Percentiles rank a stretch among this genome's conserved stretches.
phyloP scores from a whole-genome alignment of 345 rosid genomes.

The Aegle marmelos region DNA sequence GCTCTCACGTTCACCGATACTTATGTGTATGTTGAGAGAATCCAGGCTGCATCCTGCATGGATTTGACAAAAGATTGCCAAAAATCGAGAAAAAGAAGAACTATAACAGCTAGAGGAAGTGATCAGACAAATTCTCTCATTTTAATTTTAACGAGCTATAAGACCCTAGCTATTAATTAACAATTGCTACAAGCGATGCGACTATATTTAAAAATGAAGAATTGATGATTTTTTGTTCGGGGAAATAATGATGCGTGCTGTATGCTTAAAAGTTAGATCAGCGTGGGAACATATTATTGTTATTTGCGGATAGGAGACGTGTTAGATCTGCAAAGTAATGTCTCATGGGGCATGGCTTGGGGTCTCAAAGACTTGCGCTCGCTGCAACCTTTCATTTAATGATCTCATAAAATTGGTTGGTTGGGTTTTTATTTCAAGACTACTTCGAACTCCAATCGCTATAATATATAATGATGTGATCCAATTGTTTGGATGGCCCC shows the following conservation, averaged over 20 bases:
- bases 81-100: neutral
- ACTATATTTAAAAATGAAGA: no score
- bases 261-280: neutral
- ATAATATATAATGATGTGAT: no score
- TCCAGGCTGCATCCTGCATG: neutral
- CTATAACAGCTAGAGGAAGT: neutral
- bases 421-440: neutral
- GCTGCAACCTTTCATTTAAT: neutral
- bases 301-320: slow-evolving; percentile 19
- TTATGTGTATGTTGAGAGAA: neutral
- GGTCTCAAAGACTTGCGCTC: no score
- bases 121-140: neutral
- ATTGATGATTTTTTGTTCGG: neutral
- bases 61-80: slow-evolving; percentile 8
- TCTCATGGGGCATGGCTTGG: no score
- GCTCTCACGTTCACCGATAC: neutral
- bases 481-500: no score
- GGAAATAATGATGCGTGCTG: slow-evolving; percentile 11
- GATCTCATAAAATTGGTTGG: neutral
- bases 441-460: no score
- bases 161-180: no score
- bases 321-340: slow-evolving; percentile 16
- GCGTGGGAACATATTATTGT: neutral
- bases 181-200: no score
- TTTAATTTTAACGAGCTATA: neutral